Conservation (phyloP, 768 basidiomycete species). For the Psilocybe subaeruginosa region DNA sequence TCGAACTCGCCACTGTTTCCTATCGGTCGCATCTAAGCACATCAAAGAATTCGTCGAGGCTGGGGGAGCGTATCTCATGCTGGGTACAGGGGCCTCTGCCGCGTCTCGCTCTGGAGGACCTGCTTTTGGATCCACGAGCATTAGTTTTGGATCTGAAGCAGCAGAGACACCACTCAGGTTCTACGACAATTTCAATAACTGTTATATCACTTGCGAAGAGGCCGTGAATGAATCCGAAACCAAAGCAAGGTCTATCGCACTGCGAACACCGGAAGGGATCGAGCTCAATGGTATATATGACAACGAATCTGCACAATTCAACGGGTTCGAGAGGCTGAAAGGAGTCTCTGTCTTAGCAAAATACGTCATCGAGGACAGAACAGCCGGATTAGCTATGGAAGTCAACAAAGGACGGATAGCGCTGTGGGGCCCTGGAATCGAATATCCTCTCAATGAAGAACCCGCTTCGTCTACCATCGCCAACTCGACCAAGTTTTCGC, state of each 20-base stretch:
- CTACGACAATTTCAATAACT: conserved; percentile 34
- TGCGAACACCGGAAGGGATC: conserved; percentile 26
- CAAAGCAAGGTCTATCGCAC: conserved; percentile 14
- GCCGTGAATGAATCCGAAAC: conserved; percentile 5
- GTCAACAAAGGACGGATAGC: conserved; percentile 52
- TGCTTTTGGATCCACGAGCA: conserved; percentile 41
- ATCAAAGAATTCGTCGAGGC: conserved; percentile 63
- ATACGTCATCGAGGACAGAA: conserved; percentile 20
- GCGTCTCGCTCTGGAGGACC: conserved; percentile 26
- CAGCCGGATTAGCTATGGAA: conserved; percentile 34
- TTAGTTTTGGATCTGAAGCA: conserved; percentile 25
- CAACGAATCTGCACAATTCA: conserved; percentile 25
- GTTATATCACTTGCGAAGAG: conserved; percentile 30
- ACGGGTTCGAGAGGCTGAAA: conserved; percentile 31
- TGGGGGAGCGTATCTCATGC: conserved; percentile 74
- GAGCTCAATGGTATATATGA: conserved; percentile 32
- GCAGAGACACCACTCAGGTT: conserved; percentile 34
- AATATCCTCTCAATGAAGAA: conserved; percentile 50
- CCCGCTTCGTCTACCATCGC: conserved; percentile 30
- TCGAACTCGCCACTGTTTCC: conserved; percentile 49
- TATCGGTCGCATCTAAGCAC: conserved; percentile 38
- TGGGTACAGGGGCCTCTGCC: conserved; percentile 60
- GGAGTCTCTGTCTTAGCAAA: conserved; percentile 33
- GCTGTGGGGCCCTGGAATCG: conserved; percentile 62
- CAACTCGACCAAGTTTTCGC: conserved; percentile 13